Conservation (phyloP, 129 eudicot species). For the Flaveria linearis region DNA sequence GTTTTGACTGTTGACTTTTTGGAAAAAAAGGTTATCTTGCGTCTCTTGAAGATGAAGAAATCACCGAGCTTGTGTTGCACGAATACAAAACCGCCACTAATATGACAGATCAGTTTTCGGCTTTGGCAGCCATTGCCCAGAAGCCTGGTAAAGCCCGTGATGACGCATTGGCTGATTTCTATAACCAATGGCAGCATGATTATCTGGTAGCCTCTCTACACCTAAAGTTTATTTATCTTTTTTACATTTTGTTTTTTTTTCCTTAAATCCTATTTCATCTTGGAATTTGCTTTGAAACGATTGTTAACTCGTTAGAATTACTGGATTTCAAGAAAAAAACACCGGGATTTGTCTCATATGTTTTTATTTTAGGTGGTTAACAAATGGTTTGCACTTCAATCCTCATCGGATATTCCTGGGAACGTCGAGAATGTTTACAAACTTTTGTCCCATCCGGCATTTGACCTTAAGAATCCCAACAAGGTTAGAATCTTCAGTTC, state of each 20-base stretch:
- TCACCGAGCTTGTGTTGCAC: slow-evolving; percentile 72
- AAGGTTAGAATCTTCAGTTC: slow-evolving; percentile 49
- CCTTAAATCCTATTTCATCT: background rate
- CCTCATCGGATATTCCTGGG: slow-evolving; percentile 84
- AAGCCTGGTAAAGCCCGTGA: slow-evolving; percentile 77
- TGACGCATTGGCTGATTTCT: slow-evolving; percentile 83
- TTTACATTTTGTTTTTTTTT: background rate
- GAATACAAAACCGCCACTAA: slow-evolving; percentile 86
- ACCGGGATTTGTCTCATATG: background rate
- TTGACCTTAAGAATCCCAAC: slow-evolving; percentile 91
- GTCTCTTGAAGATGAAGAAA: slow-evolving; percentile 62
- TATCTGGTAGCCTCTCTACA: slow-evolving; percentile 56
- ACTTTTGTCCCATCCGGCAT: slow-evolving; percentile 76
- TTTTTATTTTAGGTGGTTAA: slow-evolving; percentile 61
- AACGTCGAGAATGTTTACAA: slow-evolving; percentile 88
- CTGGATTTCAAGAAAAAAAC: background rate
- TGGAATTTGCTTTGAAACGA: background rate
- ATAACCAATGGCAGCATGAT: slow-evolving; percentile 86
- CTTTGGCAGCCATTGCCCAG: slow-evolving; percentile 88
- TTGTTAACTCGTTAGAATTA: background rate
- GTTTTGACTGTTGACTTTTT: slow-evolving; percentile 5
- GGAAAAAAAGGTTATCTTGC: slow-evolving; percentile 77
- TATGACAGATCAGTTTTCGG: slow-evolving; percentile 94
- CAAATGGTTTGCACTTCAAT: slow-evolving; percentile 96
- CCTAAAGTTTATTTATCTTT: background rate